A percentile compares a stretch with the other conserved stretches of the same genome.
These are phyloP conservation scores for Fusarium continuum DNA, from an alignment of 2,329 filamentous ascomycete species.

Conservation along the genomic window DNA sequence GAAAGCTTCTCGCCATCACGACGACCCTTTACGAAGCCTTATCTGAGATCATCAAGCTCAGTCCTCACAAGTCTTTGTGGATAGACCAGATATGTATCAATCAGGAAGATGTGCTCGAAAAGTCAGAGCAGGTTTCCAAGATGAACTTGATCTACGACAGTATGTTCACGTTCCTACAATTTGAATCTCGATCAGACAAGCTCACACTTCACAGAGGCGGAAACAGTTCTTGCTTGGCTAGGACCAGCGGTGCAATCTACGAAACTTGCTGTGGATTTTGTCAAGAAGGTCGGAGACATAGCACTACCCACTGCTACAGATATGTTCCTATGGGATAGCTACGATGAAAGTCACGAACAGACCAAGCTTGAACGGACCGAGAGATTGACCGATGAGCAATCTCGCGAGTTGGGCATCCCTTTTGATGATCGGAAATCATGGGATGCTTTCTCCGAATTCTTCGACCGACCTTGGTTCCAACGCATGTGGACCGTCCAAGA, in stretches of 20 bases:
- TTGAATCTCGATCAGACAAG: background rate
- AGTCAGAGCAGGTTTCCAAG: constrained; percentile 24
- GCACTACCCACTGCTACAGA: constrained; percentile 27
- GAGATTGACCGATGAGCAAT: constrained; percentile 10
- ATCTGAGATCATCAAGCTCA: constrained; percentile 6
- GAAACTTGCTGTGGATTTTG: background rate
- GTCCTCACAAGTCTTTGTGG: constrained; percentile 19
- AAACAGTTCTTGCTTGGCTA: constrained; percentile 32
- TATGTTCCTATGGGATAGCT: constrained; percentile 24
- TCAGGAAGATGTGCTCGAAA: constrained; percentile 13
- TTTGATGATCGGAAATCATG: constrained; percentile 15
- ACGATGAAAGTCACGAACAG: background rate
- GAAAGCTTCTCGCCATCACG: constrained; percentile 8
- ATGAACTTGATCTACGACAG: constrained; percentile 37
- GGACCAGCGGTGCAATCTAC: constrained; percentile 15
- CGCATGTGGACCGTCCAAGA: constrained; percentile 39
- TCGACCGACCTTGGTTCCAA: constrained; percentile 31
- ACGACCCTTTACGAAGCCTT: constrained; percentile 20
- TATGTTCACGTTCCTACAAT: background rate
- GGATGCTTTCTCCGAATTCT: constrained; percentile 25
- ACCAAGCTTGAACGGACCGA: constrained; percentile 22
- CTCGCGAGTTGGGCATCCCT: constrained; percentile 13
- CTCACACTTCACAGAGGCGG: constrained; percentile 19
- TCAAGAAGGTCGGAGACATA: constrained; percentile 21
- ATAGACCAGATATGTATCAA: constrained; percentile 37